A percentile compares a stretch with the other conserved stretches of the same genome.
Conservation (phyloP, 108 stramenopile genomes). For the Nitzschia palea region DNA sequence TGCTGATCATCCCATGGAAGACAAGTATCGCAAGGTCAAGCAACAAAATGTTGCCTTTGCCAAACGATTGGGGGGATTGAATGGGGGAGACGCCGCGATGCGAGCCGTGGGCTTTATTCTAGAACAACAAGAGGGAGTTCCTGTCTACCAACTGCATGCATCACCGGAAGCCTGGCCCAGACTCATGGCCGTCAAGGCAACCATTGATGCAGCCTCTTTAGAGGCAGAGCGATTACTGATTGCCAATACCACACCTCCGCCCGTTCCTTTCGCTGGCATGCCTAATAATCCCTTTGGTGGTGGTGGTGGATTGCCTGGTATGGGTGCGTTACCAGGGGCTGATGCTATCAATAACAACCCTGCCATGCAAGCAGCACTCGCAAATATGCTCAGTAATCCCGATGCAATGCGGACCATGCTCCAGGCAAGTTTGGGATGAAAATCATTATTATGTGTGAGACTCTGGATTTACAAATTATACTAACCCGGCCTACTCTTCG, state of each 20-base stretch:
- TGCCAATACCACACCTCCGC: background rate
- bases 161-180: constrained; percentile 72
- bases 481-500: background rate
- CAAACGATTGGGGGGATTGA: constrained; percentile 60
- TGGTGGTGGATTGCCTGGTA: constrained; percentile 18
- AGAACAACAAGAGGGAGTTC: constrained; percentile 32
- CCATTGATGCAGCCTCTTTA: constrained; percentile 33
- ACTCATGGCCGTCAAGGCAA: constrained; percentile 46
- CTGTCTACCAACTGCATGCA: constrained; percentile 58
- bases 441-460: background rate
- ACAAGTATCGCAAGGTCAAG: constrained; percentile 86
- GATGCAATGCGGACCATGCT: constrained; percentile 56
- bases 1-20: constrained; percentile 74
- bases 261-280: constrained; percentile 1
- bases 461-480: background rate
- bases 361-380: constrained; percentile 40
- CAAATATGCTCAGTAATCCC: constrained; percentile 65
- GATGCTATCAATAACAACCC: constrained; percentile 36
- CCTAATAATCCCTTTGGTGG: background rate
- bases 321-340: constrained; percentile 12
- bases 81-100: constrained; percentile 59
- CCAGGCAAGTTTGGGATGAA: constrained; percentile 44
- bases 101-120: constrained; percentile 54
- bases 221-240: constrained; percentile 23
- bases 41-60: constrained; percentile 68